phyloP scores from a whole-genome alignment of 163 green algal species.

The Scenedesmus sp. region DNA sequence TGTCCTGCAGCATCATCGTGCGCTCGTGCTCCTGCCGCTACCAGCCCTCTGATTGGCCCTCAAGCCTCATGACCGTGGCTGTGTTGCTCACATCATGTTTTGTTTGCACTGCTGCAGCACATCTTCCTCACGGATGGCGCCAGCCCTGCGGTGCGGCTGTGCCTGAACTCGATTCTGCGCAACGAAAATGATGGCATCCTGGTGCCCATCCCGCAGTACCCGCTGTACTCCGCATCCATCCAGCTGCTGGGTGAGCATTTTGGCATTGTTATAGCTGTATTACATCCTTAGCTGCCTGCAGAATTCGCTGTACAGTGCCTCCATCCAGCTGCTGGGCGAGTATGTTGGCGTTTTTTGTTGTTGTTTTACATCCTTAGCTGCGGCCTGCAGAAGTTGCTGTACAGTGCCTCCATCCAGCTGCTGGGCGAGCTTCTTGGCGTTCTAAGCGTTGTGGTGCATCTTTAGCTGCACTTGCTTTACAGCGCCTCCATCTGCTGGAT shows the following conservation, averaged over 20 bases:
- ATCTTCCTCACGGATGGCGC: conserved; percentile 95
- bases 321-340: neutral
- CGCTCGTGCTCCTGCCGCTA: conserved; percentile 79
- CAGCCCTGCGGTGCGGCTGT: conserved; percentile 79
- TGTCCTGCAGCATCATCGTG: conserved; percentile 7
- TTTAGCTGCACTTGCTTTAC: too few relatives aligned
- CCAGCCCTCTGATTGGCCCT: conserved; percentile 74
- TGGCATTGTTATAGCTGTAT: too few relatives aligned
- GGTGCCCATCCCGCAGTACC: conserved; percentile 94
- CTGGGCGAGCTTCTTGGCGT: too few relatives aligned
- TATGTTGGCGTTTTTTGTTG: too few relatives aligned
- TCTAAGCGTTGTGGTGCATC: too few relatives aligned
- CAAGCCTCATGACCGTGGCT: neutral
- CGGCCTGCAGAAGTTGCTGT: neutral
- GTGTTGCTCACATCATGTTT: neutral
- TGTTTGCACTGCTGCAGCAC: conserved; percentile 57
- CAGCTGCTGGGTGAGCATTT: conserved; percentile 68
- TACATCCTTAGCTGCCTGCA: neutral
- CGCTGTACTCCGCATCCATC: conserved; percentile 83
- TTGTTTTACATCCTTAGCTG: neutral
- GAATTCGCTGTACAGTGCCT: neutral
- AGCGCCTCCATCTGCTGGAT: too few relatives aligned
- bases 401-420: neutral
- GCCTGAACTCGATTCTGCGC: conserved; percentile 85
- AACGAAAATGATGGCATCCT: conserved; percentile 85